phyloP scores from a whole-genome alignment of 306 rosid species.

The Lathyrus aphaca region DNA sequence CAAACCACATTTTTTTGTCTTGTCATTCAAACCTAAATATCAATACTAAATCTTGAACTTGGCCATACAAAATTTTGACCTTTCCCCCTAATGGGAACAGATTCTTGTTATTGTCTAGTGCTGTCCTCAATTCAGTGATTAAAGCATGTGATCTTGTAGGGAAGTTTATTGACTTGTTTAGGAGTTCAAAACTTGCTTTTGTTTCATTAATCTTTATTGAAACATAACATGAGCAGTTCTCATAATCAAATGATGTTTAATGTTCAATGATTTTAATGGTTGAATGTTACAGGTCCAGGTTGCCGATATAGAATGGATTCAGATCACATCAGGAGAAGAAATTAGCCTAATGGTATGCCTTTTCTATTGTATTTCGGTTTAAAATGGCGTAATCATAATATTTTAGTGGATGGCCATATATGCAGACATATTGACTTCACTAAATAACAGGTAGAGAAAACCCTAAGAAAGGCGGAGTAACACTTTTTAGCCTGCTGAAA shows the following conservation, averaged over 20 bases:
- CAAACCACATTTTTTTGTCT: conserved; percentile 19
- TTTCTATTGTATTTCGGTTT: conserved; percentile 31
- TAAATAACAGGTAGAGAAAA: neutral
- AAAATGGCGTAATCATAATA: conserved; percentile 20
- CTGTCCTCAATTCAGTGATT: neutral
- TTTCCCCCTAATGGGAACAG: neutral
- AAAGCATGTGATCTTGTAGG: conserved; percentile 14
- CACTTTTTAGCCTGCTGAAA: conserved; percentile 21
- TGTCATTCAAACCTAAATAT: conserved; percentile 12
- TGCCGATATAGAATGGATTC: conserved; percentile 89
- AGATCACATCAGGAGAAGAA: conserved; percentile 69
- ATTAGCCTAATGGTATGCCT: conserved; percentile 75
- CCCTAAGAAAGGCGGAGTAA: conserved; percentile 25
- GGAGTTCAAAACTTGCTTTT: conserved; percentile 20
- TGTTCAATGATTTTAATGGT: conserved; percentile 25
- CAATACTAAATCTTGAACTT: neutral
- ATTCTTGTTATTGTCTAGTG: neutral
- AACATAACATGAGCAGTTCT: conserved; percentile 24
- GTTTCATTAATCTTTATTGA: conserved; percentile 9
- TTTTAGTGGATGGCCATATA: conserved; percentile 5
- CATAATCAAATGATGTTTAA: conserved; percentile 30
- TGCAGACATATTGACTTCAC: conserved; percentile 20
- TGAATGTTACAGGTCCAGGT: conserved; percentile 76
- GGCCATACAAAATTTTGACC: conserved; percentile 13
- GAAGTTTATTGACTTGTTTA: conserved; percentile 19